These are phyloP conservation scores for Cercophora sp. DNA, from an alignment of 495 filamentous ascomycete species.

Conservation along the genomic window DNA sequence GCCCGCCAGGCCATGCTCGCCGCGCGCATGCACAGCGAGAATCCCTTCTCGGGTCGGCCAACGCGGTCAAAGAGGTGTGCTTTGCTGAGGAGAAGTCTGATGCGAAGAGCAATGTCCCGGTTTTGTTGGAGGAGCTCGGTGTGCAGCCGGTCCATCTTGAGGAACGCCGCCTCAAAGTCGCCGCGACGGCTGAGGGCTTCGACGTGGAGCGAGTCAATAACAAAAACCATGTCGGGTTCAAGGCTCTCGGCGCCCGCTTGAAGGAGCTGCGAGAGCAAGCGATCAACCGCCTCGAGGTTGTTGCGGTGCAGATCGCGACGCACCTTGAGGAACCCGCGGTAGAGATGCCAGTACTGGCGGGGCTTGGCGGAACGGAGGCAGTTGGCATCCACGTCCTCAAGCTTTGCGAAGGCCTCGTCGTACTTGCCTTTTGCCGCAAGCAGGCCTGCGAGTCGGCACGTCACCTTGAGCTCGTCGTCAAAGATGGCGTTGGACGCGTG, in stretches of 20 bases:
- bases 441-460: constrained; percentile 42
- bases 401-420: constrained; percentile 60
- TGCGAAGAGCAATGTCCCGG: constrained; percentile 69
- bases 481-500: constrained; percentile 61
- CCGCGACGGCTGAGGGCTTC: constrained; percentile 64
- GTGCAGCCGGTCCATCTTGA: constrained; percentile 64
- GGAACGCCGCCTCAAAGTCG: constrained; percentile 60
- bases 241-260: constrained; percentile 42
- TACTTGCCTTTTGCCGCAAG: constrained; percentile 59
- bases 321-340: constrained; percentile 67
- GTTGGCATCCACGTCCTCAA: constrained; percentile 65
- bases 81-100: constrained; percentile 73
- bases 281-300: constrained; percentile 63
- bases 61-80: constrained; percentile 65
- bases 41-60: constrained; percentile 74
- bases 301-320: constrained; percentile 66
- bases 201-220: constrained; percentile 65
- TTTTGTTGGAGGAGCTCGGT: constrained; percentile 61
- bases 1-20: constrained; percentile 71
- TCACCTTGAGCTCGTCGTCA: constrained; percentile 71
- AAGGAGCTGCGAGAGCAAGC: constrained; percentile 58
- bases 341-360: constrained; percentile 74
- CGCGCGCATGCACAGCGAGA: constrained; percentile 77
- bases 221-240: constrained; percentile 67
- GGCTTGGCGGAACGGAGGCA: constrained; percentile 70